Base-by-base conservation (phyloP, 2,329 filamentous ascomycete species). In the Talaromyces sp. region DNA sequence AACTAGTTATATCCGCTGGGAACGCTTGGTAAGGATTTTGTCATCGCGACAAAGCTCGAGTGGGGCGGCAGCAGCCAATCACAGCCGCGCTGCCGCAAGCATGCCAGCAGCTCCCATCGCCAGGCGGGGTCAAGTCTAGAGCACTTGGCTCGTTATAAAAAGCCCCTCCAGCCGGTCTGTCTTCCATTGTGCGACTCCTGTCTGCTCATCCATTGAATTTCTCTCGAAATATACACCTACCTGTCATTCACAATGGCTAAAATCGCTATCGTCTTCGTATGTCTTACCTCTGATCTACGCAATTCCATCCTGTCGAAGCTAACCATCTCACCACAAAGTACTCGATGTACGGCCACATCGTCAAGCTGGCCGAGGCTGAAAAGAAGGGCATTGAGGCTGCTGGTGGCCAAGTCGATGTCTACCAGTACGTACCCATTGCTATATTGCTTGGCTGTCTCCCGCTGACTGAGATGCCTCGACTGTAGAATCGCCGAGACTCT, bases 271-370 rank as follows among this genome's bases (percentile, higher is more conserved):
- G 86, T 96, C 75, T 95, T 86, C 77, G 90, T 92, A 83, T 68
- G 89, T 85, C 54, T 17, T n/a, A 7, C 19, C 31, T n/a, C 24
- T 21, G 48, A 60, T 56, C 41, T 35, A 32, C 11, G 5, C 3
- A 24, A 46, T 46, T 46, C 46, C 41, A 21, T 26, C 26, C 14
- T 27, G 38, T 21, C 38, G 38, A 29, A 43, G 57, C 54, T 60
- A 24, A 35, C 11, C 60, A 54, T 21, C 52, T 4, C 32, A 17
- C 51, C 59, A 29, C 7, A 35, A 63, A 94, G 90, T 96, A 96
- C 81, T 95, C 91, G 67, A 90, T 92, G 85, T 96, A 94, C 80
- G 93, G 94, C 79, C 92, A 97, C 80, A 88, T 97, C 78, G 80
- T 83, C 78, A 79, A 87, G 73, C 77, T 97, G 69, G 94, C 93